phyloP scores from a whole-genome alignment of 2,329 filamentous ascomycete species.

The Pseudogymnoascus sp. region DNA sequence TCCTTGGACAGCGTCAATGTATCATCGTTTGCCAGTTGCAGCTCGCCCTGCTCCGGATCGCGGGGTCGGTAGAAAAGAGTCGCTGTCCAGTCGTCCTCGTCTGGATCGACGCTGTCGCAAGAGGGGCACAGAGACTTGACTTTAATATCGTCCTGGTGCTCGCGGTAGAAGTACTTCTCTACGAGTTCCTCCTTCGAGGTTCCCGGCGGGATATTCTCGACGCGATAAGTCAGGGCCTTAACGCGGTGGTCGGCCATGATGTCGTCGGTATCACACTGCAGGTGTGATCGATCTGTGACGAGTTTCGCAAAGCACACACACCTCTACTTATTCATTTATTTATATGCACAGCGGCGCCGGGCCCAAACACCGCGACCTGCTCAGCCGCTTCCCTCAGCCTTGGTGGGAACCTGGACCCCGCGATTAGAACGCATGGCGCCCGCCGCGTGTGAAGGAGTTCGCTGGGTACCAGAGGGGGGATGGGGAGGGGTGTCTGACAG shows the following conservation, averaged over 20 bases:
- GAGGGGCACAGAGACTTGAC: conserved; percentile 12
- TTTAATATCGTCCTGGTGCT: conserved; percentile 8
- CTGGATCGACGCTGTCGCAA: background rate
- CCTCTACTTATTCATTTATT: conserved; percentile 8
- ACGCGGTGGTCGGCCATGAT: background rate
- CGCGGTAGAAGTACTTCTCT: background rate
- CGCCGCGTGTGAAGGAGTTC: no score
- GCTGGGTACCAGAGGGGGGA: no score
- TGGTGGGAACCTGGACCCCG: conserved; percentile 4
- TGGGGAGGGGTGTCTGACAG: background rate
- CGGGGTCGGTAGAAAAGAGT: background rate
- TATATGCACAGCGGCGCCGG: background rate
- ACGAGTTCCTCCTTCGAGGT: conserved; percentile 10
- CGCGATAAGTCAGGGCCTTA: conserved; percentile 9
- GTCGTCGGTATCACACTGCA: background rate
- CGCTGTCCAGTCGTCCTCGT: conserved; percentile 5
- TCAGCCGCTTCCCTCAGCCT: background rate
- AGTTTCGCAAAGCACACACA: background rate
- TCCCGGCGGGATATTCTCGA: conserved; percentile 13
- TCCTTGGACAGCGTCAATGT: background rate
- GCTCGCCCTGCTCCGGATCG: background rate
- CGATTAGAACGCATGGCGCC: background rate
- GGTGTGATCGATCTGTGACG: no score
- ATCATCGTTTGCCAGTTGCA: background rate
- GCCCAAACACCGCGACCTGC: background rate